Conservation (phyloP, 2,329 filamentous ascomycete species). For the Talaromyces piceae region DNA sequence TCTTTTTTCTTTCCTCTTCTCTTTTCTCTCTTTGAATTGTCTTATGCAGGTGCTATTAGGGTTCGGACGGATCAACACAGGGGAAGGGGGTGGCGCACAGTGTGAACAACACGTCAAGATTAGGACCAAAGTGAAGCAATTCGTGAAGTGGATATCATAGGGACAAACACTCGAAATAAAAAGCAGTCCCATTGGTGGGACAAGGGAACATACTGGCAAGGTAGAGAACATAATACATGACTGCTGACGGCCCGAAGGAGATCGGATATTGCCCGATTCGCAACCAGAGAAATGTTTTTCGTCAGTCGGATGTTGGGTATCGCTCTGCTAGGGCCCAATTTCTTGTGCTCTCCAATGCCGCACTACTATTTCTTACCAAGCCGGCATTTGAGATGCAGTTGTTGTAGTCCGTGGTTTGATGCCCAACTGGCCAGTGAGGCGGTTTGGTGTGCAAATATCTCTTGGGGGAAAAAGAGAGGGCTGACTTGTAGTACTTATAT, state of each 20-base stretch:
- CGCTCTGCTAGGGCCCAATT: neutral
- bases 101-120: neutral
- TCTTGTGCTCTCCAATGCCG: neutral
- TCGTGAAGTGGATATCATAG: neutral
- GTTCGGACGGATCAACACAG: too few relatives aligned
- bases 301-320: slow-evolving; percentile 20
- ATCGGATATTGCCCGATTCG: neutral
- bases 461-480: neutral
- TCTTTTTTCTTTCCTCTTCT: too few relatives aligned
- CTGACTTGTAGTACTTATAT: neutral
- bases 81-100: neutral
- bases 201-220: slow-evolving; percentile 58
- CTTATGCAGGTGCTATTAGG: too few relatives aligned
- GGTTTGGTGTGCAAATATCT: neutral
- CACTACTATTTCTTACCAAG: neutral
- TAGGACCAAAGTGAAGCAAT: neutral
- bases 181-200: slow-evolving; percentile 1
- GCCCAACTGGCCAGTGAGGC: neutral
- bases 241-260: slow-evolving; percentile 11
- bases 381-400: neutral
- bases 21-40: too few relatives aligned
- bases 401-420: neutral
- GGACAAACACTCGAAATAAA: neutral
- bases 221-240: slow-evolving; percentile 53
- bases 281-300: slow-evolving; percentile 6